phyloP scores from a whole-genome alignment of 1,139 yeast genomes.

The Taiozyma onychis region DNA sequence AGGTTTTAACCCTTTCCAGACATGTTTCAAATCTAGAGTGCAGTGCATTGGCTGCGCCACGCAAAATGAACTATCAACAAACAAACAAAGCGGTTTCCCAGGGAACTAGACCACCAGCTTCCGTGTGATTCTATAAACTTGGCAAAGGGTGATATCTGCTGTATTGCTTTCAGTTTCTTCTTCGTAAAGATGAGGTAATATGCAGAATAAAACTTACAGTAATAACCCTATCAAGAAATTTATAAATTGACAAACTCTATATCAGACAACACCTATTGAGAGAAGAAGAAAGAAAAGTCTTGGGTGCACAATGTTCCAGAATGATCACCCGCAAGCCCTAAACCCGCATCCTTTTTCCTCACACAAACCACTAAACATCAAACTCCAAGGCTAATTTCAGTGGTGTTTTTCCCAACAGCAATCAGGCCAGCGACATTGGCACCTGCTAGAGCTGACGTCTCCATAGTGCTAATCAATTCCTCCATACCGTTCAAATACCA shows the following conservation, averaged over 20 bases:
- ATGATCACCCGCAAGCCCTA: neutral
- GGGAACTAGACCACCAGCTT: neutral
- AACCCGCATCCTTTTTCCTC: too few relatives aligned
- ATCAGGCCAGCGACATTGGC: conserved; percentile 36
- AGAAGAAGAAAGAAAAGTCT: neutral
- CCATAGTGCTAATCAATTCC: conserved; percentile 42
- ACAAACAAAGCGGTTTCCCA: neutral
- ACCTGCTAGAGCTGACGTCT: conserved; percentile 42
- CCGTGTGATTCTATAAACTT: neutral
- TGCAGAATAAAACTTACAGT: neutral
- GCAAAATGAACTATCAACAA: neutral
- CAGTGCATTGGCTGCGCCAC: neutral
- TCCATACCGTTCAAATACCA: conserved; percentile 41
- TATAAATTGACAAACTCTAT: too few relatives aligned
- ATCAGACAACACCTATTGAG: neutral
- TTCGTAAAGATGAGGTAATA: neutral
- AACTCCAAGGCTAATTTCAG: conserved; percentile 3
- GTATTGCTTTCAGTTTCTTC: too few relatives aligned
- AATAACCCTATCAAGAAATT: neutral
- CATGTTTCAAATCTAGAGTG: neutral
- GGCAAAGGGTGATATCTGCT: neutral
- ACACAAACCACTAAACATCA: too few relatives aligned
- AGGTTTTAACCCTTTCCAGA: neutral
- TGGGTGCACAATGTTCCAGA: neutral
- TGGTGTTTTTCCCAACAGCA: conserved; percentile 14